Evolutionary conservation across 305 asterid genomes (phyloP).

Genomic region (Fraxinus baroniana): DNA sequence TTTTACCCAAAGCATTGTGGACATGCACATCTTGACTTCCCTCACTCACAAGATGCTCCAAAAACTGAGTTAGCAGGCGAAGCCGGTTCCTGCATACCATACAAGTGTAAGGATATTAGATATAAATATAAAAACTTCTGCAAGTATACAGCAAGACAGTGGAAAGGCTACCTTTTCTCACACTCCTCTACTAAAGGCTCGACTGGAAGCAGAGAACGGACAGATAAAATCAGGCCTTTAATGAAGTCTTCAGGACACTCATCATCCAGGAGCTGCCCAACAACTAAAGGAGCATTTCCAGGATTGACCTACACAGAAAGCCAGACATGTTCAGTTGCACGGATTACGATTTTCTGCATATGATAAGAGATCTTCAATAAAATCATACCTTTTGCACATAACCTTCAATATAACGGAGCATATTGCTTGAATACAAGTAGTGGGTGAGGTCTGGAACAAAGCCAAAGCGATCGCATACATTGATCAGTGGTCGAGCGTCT

Average conservation of each 20-base stretch:
- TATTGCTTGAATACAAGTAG: conserved; percentile 72
- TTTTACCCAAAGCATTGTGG: conserved; percentile 97
- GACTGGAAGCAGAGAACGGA: conserved; percentile 98
- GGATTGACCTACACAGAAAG: conserved; percentile 76
- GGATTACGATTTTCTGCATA: not conserved
- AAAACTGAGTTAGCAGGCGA: conserved; percentile 90
- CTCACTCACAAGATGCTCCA: conserved; percentile 99
- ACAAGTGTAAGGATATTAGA: conserved; percentile 19
- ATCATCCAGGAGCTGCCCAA: conserved; percentile 95
- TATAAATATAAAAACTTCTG: conserved; percentile 12
- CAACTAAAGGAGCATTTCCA: conserved; percentile 97
- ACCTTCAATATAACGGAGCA: conserved; percentile 99
- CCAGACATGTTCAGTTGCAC: conserved; percentile 24
- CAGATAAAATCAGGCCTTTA: conserved; percentile 92
- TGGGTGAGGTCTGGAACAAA: conserved; percentile 61
- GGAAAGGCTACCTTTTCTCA: conserved; percentile 71
- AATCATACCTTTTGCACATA: conserved; percentile 55
- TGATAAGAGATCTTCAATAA: not conserved
- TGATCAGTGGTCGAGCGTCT: conserved; percentile 94
- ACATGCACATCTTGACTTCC: conserved; percentile 99
- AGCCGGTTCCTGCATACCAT: conserved; percentile 81
- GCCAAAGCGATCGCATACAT: conserved; percentile 81
- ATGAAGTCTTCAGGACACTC: conserved; percentile 99
- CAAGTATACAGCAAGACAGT: not conserved
- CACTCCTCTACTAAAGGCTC: conserved; percentile 98